Percentiles rank a stretch among this genome's conserved stretches.
These are phyloP conservation scores for Candida railenensis DNA, from an alignment of 805 yeast species.

Conservation along the genomic window DNA sequence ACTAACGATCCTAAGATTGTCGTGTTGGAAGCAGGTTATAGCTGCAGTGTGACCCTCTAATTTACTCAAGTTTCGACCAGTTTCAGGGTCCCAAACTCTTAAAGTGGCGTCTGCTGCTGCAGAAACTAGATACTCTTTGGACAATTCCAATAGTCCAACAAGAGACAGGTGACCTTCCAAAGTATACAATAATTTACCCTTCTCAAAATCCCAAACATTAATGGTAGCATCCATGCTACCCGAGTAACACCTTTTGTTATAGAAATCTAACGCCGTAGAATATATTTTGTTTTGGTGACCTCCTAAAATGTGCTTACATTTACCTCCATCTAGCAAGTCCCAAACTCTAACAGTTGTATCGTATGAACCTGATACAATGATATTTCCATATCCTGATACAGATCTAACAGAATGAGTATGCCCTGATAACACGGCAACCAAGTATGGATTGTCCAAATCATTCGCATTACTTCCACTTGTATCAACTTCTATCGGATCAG, in stretches of 20 bases:
- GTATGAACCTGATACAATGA: conserved; percentile 85
- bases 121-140: conserved; percentile 75
- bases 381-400: conserved; percentile 80
- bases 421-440: conserved; percentile 26
- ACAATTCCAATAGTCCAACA: conserved; percentile 82
- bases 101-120: conserved; percentile 96
- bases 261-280: conserved; percentile 78
- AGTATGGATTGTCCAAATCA: conserved; percentile 15
- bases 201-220: conserved; percentile 83
- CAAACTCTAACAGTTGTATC: conserved; percentile 90
- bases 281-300: conserved; percentile 91
- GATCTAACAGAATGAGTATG: conserved; percentile 84
- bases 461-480: background rate
- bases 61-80: conserved; percentile 62
- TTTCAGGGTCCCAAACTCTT: conserved; percentile 88
- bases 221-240: conserved; percentile 91
- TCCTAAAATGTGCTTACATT: conserved; percentile 66
- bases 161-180: conserved; percentile 86
- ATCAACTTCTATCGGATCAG: background rate
- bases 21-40: conserved; percentile 91
- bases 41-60: conserved; percentile 84
- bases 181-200: conserved; percentile 67
- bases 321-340: conserved; percentile 71
- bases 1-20: conserved; percentile 77
- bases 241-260: conserved; percentile 77